Evolutionary conservation across 371 early-diverging fungal genomes (phyloP), one percentile per base, ranked within the genome.

Genomic region (Chytridiales sp.): DNA sequence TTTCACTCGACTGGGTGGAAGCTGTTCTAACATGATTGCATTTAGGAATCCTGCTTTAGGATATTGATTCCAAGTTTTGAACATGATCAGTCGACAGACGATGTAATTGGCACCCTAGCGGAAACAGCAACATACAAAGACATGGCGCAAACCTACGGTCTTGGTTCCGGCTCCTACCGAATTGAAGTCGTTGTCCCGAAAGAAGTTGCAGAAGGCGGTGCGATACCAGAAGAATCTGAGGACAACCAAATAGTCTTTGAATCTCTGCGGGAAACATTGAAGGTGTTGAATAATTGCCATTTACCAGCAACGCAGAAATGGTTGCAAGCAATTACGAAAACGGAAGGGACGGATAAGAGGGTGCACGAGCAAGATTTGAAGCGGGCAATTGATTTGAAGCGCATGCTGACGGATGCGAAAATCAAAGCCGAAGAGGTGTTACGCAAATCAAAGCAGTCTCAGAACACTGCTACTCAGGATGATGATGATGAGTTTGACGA

Each of bases 401-500:
- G 38, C 38, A n/a, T n/a, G 9, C 11, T n/a, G n/a, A n/a, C 9
- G 38, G 38, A 38, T 9, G 9, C n/a, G 38, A 38, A 11, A 38
- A 38, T 11, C 9, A 38, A 38, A n/a, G 38, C 38, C 11, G 38
- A 38, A n/a, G 38, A 38, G 38, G n/a, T 38, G 9, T 9, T n/a
- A 21, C 15, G 29, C 11, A 11, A 21, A 24, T 27, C 13, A 32
- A n/a, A 17, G 11, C 50, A 17, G 22, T 11, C 34, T n/a, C 50
- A 17, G 24, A 26, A 4, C 21, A 48, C 21, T 51, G 39, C 36
- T 47, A 17, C 48, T 17, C 29, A 65, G 24, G 71, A 61, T 0
- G 62, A 74, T 6, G 77, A 82, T 31, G 81, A 79, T n/a, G 82
- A 83, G 8, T 72, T 66, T 50, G 61, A 53, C 24, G 74, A 81